Evolutionary conservation across 257 asterid species (phyloP).

Genomic region (Solanum etuberosum): DNA sequence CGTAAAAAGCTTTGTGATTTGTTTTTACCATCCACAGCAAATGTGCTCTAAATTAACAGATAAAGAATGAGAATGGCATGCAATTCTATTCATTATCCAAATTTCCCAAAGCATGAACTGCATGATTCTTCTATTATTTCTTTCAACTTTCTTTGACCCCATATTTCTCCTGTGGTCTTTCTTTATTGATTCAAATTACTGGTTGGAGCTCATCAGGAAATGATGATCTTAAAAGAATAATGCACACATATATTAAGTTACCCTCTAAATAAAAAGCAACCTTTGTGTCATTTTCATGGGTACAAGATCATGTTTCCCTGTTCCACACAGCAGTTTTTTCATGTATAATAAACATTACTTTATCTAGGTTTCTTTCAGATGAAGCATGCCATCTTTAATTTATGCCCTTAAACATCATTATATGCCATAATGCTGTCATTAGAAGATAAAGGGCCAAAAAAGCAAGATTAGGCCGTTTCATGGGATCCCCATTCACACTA

Average conservation of each 20-base stretch:
- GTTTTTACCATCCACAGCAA: neutral
- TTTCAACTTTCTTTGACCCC: neutral
- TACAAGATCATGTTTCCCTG: neutral
- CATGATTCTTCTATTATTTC: neutral
- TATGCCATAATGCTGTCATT: neutral
- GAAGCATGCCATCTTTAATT: neutral
- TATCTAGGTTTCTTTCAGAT: neutral
- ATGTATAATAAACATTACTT: neutral
- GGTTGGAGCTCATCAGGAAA: neutral
- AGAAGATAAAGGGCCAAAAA: neutral
- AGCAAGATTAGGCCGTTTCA: neutral
- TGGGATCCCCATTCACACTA: neutral
- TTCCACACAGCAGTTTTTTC: neutral
- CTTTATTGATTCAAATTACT: neutral
- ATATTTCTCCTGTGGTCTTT: neutral
- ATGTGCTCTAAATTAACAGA: neutral
- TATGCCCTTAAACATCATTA: neutral
- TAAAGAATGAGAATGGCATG: neutral
- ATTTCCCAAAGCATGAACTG: neutral
- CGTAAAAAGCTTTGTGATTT: neutral
- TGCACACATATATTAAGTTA: neutral
- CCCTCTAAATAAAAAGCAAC: neutral
- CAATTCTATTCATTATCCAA: neutral
- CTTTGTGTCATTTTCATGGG: neutral
- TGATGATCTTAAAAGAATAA: neutral